phyloP scores from a whole-genome alignment of 331 rosid genomes.

The Malus hybrid region DNA sequence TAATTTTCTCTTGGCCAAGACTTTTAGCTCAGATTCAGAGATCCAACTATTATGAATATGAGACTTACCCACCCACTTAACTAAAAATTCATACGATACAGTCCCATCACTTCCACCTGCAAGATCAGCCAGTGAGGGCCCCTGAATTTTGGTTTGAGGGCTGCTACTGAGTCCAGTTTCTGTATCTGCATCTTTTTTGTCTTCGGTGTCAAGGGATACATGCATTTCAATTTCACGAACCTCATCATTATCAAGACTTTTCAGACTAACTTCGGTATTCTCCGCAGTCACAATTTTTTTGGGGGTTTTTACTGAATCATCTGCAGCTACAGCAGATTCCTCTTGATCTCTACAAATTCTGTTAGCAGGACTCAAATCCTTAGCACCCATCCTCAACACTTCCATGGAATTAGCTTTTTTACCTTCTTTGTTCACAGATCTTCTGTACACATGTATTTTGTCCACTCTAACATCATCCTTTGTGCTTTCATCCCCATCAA shows the following conservation, averaged over 20 bases:
- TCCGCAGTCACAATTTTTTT: conserved; percentile 20
- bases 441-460: conserved; percentile 57
- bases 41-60: conserved; percentile 92
- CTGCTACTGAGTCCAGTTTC: conserved; percentile 33
- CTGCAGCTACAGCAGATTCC: conserved; percentile 41
- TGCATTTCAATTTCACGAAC: conserved; percentile 40
- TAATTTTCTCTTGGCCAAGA: conserved; percentile 89
- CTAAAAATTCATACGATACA: conserved; percentile 57
- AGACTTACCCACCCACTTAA: conserved; percentile 97
- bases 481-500: conserved; percentile 45
- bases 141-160: conserved; percentile 43
- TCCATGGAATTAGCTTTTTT: conserved; percentile 49
- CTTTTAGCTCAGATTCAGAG: conserved; percentile 84
- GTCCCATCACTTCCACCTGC: conserved; percentile 39
- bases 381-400: conserved; percentile 24
- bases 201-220: conserved; percentile 37
- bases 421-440: conserved; percentile 62
- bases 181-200: conserved; percentile 30
- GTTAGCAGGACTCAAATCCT: conserved; percentile 34
- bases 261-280: conserved; percentile 21
- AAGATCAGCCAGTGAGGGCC: conserved; percentile 40
- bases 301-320: conserved; percentile 36
- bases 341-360: conserved; percentile 34
- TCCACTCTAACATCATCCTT: conserved; percentile 44
- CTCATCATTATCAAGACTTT: conserved; percentile 30